These are phyloP conservation scores for Phytophthora vignae DNA, from an alignment of 352 stramenopile genomes.

Conservation along the genomic window DNA sequence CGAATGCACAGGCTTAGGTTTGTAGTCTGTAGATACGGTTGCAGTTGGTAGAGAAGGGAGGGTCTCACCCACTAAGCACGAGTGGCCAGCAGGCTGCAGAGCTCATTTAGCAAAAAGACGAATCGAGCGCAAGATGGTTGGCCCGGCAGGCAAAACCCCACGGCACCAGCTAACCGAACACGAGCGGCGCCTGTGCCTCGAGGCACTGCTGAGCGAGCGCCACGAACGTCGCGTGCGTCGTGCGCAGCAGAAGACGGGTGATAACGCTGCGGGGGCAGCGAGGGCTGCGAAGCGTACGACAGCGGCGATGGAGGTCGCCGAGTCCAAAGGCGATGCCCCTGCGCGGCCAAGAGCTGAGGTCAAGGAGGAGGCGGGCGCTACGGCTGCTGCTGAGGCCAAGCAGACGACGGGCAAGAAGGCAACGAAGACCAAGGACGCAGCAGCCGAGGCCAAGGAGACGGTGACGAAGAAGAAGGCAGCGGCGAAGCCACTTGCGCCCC, in stretches of 20 bases:
- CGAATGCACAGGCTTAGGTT: constrained; percentile 19
- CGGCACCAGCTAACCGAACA: background rate
- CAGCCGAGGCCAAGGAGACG: too few species aligned
- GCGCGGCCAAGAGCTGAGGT: too few species aligned
- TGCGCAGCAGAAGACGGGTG: constrained; percentile 1
- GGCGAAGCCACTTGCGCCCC: too few species aligned
- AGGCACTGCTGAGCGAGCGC: constrained; percentile 2
- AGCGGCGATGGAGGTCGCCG: too few species aligned
- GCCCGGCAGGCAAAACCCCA: background rate
- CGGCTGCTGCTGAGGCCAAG: too few species aligned
- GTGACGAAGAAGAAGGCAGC: too few species aligned
- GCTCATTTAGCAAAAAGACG: constrained; percentile 8
- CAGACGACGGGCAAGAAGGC: too few species aligned
- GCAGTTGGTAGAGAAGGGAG: background rate
- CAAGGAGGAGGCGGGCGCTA: too few species aligned
- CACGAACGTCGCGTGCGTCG: background rate
- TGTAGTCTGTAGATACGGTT: background rate
- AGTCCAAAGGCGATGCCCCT: too few species aligned
- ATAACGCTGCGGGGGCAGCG: too few species aligned
- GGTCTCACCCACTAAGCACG: background rate
- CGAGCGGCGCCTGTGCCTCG: background rate
- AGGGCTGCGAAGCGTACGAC: too few species aligned
- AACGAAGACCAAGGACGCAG: too few species aligned
- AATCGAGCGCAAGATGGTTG: background rate
- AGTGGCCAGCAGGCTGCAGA: background rate